phyloP scores from a whole-genome alignment of 441 rosid genomes.

The Pelargonium hybrid region DNA sequence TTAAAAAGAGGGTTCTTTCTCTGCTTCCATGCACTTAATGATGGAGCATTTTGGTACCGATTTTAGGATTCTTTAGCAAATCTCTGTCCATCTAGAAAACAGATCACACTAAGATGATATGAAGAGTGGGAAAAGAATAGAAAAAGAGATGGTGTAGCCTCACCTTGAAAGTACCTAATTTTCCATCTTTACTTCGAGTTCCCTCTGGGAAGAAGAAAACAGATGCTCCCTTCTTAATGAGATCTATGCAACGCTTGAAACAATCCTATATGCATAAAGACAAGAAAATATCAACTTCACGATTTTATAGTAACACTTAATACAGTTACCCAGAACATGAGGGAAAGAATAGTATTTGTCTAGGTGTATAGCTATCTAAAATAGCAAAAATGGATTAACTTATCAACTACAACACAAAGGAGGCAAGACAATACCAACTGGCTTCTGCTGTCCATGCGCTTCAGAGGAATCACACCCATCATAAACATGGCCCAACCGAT shows the following conservation, averaged over 20 bases:
- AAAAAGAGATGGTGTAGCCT: background rate
- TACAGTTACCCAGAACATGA: slow-evolving; percentile 1
- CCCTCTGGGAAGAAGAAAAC: slow-evolving; percentile 88
- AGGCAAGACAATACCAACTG: slow-evolving; percentile 46
- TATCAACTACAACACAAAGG: slow-evolving; percentile 9
- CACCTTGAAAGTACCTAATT: slow-evolving; percentile 76
- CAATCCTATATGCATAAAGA: slow-evolving; percentile 45
- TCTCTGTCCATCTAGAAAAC: background rate
- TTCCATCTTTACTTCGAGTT: slow-evolving; percentile 78
- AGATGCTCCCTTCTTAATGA: slow-evolving; percentile 66
- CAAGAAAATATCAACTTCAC: slow-evolving; percentile 10
- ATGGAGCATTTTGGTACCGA: background rate
- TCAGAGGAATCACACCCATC: slow-evolving; percentile 76
- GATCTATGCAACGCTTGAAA: slow-evolving; percentile 69
- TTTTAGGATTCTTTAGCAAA: background rate
- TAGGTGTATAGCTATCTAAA: background rate
- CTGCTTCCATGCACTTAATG: background rate
- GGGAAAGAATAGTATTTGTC: background rate
- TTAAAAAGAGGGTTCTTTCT: background rate
- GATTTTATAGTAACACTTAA: background rate
- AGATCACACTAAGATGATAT: background rate
- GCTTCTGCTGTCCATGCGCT: slow-evolving; percentile 84
- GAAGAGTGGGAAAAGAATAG: background rate
- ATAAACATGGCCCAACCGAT: slow-evolving; percentile 93
- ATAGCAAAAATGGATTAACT: background rate